Base-by-base conservation (phyloP, 2,329 filamentous ascomycete species). In the Botrytis porri region DNA sequence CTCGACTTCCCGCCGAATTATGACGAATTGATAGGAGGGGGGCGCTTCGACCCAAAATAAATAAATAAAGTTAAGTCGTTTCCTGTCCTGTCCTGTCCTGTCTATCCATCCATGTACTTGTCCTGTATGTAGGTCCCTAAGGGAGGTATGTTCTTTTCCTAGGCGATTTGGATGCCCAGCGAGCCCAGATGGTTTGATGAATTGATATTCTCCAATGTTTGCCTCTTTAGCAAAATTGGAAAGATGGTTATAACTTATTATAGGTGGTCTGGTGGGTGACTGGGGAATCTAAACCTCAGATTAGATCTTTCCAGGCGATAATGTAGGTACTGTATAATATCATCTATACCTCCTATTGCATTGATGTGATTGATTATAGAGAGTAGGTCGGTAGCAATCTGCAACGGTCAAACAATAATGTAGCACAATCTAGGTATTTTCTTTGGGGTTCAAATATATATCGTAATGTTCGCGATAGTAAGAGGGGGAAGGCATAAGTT, bases 1-100 rank as follows among this genome's bases (percentile, higher is more conserved):
- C 48, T 54, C 29, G 25, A 12, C 25, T 54, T 54, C 14, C 32
- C 10, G 20, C 22, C 35, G 12, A 22, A 25, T 61, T 61, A 61
- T 61, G 59, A 61, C 59, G 59, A 61, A 61, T 37, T 61, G 59
- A 61, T 61, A 61, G 59, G 59, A 61, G 32, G 59, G 51, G 32
- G 59, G 35, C 59, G 59, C 59, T 61, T 61, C 59, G 59, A 61
- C 59, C 59, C 32, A 61, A 39, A n/a, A 37, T 6, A 35, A 59
- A 37, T 37, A 60, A 51, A 51, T 51, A 51, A n/a, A 51, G 12
- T 51, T 14, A 51, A 37, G 32, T 60, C 32, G 18, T 60, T 60
- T 60, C 57, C 32, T 6, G 48, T 51, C 48, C 12, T 43, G 20
- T 60, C 57, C 32, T 6, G 48, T 51, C 48, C 12, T 43, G 20